A percentile compares a stretch with the other conserved stretches of the same genome.
These are phyloP conservation scores for Camelina neglecta DNA, from an alignment of 345 rosid species.

Conservation along the genomic window DNA sequence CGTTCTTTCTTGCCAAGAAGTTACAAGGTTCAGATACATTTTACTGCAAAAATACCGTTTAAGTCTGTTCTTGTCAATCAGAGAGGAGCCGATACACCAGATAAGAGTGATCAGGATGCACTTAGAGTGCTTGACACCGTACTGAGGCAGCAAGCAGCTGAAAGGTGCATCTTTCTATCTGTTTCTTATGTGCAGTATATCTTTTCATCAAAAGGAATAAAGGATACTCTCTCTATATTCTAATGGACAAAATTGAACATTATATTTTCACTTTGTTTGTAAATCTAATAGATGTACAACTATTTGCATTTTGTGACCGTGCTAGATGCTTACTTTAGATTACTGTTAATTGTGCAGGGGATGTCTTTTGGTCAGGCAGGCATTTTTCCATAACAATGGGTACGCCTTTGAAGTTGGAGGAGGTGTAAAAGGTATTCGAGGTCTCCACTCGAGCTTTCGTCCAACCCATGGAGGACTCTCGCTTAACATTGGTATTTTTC, in stretches of 20 bases:
- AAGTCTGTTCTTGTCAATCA: constrained; percentile 55
- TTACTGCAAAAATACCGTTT: constrained; percentile 65
- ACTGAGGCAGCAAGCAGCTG: constrained; percentile 85
- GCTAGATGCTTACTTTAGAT: constrained; percentile 29
- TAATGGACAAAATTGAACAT: neutral
- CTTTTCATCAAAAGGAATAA: neutral
- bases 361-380: constrained; percentile 85
- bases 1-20: constrained; percentile 57
- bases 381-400: constrained; percentile 67
- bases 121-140: constrained; percentile 79
- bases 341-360: constrained; percentile 56
- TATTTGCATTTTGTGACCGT: constrained; percentile 19
- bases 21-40: constrained; percentile 62
- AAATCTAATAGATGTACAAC: constrained; percentile 5
- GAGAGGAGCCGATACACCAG: constrained; percentile 52
- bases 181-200: constrained; percentile 13
- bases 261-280: constrained; percentile 27
- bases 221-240: constrained; percentile 13
- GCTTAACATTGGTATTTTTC: constrained; percentile 70
- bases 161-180: constrained; percentile 48
- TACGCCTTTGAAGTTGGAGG: constrained; percentile 67
- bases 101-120: constrained; percentile 63
- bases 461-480: constrained; percentile 86
- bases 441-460: constrained; percentile 86
- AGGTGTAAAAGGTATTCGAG: constrained; percentile 69